Conservation (phyloP, 106 monocot species). For the Dendrobium chrysotoxum region DNA sequence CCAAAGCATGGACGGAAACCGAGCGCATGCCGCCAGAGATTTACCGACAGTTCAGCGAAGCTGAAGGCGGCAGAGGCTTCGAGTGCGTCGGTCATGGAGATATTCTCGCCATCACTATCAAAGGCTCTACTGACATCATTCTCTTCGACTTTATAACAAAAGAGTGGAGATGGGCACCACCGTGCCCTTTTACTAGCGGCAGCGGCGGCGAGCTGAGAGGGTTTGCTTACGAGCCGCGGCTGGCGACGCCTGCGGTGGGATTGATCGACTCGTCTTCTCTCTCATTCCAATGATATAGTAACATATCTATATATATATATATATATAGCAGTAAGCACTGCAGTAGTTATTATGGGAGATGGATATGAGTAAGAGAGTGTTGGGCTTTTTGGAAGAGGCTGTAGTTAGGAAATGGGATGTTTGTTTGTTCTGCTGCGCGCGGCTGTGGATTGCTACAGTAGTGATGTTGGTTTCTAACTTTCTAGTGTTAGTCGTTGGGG, state of each 20-base stretch:
- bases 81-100: constrained; percentile 59
- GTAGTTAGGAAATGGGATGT: background rate
- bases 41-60: constrained; percentile 41
- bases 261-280: constrained; percentile 39
- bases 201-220: constrained; percentile 35
- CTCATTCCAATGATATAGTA: constrained; percentile 15
- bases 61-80: constrained; percentile 63
- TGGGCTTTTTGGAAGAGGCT: too few species aligned
- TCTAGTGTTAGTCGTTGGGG: background rate
- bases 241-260: constrained; percentile 75
- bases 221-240: constrained; percentile 65
- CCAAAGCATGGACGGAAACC: constrained; percentile 43
- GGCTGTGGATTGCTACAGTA: background rate
- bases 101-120: constrained; percentile 36
- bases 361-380: background rate
- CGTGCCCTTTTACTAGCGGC: constrained; percentile 37
- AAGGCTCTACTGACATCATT: constrained; percentile 22
- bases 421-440: background rate
- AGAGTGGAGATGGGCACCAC: constrained; percentile 76
- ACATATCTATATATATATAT: constrained; percentile 2
- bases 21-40: constrained; percentile 68
- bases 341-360: background rate
- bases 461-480: background rate
- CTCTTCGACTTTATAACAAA: constrained; percentile 43
- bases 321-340: too few species aligned